Percentiles rank a stretch among this genome's conserved stretches.
Conservation (phyloP, 2,329 filamentous ascomycete species). For the Colletotrichum sojae region DNA sequence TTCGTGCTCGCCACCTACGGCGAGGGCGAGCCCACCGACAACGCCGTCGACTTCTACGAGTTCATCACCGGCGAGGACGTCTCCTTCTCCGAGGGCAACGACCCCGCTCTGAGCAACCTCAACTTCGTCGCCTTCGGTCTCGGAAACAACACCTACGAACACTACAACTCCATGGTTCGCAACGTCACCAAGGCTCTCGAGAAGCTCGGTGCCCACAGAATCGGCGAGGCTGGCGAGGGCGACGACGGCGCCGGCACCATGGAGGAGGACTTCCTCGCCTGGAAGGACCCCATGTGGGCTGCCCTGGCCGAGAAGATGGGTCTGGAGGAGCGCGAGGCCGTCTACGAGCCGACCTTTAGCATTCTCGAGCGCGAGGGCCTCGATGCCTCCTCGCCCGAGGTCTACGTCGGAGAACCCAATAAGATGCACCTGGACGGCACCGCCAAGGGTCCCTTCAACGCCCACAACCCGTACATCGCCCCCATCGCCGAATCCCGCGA, state of each 20-base stretch:
- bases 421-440: slow-evolving; percentile 92
- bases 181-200: slow-evolving; percentile 86
- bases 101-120: slow-evolving; percentile 83
- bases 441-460: slow-evolving; percentile 91
- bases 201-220: slow-evolving; percentile 85
- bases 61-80: slow-evolving; percentile 89
- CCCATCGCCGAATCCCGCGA: slow-evolving; percentile 93
- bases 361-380: slow-evolving; percentile 83
- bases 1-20: slow-evolving; percentile 98
- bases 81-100: slow-evolving; percentile 81
- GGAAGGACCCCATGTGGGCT: slow-evolving; percentile 99
- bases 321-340: slow-evolving; percentile 93
- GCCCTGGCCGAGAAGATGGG: slow-evolving; percentile 86
- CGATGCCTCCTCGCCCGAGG: slow-evolving; percentile 80
- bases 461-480: slow-evolving; percentile 97
- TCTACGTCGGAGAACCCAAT: slow-evolving; percentile 97
- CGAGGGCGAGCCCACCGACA: slow-evolving; percentile 98
- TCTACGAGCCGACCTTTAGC: slow-evolving; percentile 93
- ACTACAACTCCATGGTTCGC: slow-evolving; percentile 99
- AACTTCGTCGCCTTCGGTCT: slow-evolving; percentile 97
- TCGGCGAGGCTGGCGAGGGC: slow-evolving; percentile 92
- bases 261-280: slow-evolving; percentile 99
- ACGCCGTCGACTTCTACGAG: slow-evolving; percentile 99
- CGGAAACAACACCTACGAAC: slow-evolving; percentile 99
- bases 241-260: slow-evolving; percentile 98